phyloP scores from a whole-genome alignment of 768 basidiomycete genomes.

The Coprinellus aureogranulatus region DNA sequence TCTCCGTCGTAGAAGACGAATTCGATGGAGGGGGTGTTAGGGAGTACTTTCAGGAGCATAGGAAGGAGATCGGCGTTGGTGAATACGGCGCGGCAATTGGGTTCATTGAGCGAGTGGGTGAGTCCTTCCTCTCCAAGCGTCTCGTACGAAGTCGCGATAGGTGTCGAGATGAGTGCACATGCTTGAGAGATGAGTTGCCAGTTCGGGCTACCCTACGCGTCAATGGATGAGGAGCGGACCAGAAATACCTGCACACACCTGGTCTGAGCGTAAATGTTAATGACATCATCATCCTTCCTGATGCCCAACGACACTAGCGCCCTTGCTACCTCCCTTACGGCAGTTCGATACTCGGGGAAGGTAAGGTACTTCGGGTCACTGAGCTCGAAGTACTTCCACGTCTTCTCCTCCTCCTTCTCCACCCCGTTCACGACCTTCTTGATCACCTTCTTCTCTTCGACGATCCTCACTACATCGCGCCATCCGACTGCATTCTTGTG shows the following conservation, averaged over 20 bases:
- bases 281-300: constrained; percentile 54
- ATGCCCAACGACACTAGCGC: constrained; percentile 66
- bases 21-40: constrained; percentile 65
- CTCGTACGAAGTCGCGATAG: constrained; percentile 88
- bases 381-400: constrained; percentile 86
- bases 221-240: not conserved
- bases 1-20: constrained; percentile 78
- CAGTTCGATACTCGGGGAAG: constrained; percentile 59
- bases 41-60: constrained; percentile 62
- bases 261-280: constrained; percentile 81
- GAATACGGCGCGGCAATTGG: constrained; percentile 72
- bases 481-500: constrained; percentile 64
- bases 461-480: constrained; percentile 56
- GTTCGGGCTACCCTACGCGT: constrained; percentile 43
- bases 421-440: constrained; percentile 72
- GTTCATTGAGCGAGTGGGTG: constrained; percentile 73
- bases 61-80: constrained; percentile 81
- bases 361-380: constrained; percentile 73
- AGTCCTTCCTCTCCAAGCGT: constrained; percentile 81
- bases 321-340: constrained; percentile 53
- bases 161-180: constrained; percentile 64
- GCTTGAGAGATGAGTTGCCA: constrained; percentile 83
- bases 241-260: constrained; percentile 43
- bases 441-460: constrained; percentile 81
- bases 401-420: constrained; percentile 73